Conservation (phyloP, 1,284 basidiomycete genomes). For the Wallemia hederae region DNA sequence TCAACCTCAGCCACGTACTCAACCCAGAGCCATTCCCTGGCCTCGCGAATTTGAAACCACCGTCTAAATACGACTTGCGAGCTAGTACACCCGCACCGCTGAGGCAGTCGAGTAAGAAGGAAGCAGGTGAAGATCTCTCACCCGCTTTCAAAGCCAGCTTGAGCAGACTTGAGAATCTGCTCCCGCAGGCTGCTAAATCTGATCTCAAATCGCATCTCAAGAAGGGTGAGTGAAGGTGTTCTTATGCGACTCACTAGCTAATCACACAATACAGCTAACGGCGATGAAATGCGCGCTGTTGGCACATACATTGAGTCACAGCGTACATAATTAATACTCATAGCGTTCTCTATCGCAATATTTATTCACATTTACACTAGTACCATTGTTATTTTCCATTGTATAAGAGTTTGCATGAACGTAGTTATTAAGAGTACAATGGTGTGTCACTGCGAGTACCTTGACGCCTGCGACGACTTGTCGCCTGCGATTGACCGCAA, state of each 20-base stretch:
- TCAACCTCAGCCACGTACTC: not conserved
- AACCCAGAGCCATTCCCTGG: not conserved
- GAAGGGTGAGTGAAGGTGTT: not conserved
- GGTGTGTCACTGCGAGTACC: not conserved
- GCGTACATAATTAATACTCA: not conserved
- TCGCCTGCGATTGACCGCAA: not conserved
- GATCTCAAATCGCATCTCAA: not conserved
- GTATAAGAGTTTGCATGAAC: not conserved
- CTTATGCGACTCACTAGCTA: not conserved
- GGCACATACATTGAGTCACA: not conserved
- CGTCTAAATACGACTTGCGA: not conserved
- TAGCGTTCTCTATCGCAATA: too few species aligned
- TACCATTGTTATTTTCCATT: too few species aligned
- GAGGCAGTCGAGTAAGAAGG: not conserved
- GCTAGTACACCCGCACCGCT: not conserved
- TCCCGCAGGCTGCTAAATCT: not conserved
- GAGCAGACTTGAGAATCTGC: not conserved
- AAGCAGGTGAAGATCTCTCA: not conserved
- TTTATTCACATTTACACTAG: not conserved
- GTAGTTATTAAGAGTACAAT: not conserved
- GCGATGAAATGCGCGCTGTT: not conserved
- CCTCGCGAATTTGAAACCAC: not conserved
- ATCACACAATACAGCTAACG: not conserved
- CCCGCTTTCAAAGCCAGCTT: not conserved
- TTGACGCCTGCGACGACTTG: not conserved